phyloP scores from a whole-genome alignment of 768 basidiomycete genomes.

The Podaxis sp. region DNA sequence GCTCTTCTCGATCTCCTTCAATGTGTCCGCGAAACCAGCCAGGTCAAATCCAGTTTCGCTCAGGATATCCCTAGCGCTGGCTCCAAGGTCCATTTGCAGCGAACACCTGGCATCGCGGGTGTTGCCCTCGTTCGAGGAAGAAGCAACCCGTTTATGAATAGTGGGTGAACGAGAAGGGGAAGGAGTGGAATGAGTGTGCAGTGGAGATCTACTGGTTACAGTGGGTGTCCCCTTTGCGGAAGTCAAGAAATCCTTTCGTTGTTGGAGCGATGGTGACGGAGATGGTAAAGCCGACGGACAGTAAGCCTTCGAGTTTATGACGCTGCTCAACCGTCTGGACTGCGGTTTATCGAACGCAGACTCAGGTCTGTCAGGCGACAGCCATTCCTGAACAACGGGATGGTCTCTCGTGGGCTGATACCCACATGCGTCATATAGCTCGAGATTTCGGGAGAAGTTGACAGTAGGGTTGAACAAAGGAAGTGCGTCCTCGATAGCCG shows the following conservation, averaged over 20 bases:
- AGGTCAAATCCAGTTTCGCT: conserved; percentile 23
- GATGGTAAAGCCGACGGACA: background rate
- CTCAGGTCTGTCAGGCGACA: conserved; percentile 15
- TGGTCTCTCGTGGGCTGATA: conserved; percentile 34
- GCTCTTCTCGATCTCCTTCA: conserved; percentile 19
- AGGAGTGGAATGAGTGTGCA: background rate
- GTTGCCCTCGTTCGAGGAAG: background rate
- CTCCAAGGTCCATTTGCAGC: background rate
- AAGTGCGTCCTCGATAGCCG: conserved; percentile 42
- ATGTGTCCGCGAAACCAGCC: conserved; percentile 19
- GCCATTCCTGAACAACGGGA: conserved; percentile 36
- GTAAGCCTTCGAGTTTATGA: background rate
- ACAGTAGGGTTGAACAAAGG: conserved; percentile 50
- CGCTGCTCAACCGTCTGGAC: background rate
- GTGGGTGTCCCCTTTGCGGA: background rate
- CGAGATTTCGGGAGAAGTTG: conserved; percentile 42
- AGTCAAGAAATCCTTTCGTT: background rate
- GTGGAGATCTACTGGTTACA: background rate
- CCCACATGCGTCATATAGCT: conserved; percentile 39
- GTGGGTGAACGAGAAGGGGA: background rate
- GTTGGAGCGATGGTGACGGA: background rate
- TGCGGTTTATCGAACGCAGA: background rate
- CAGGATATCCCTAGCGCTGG: conserved; percentile 17
- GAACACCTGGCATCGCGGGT: background rate
- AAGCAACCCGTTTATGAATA: background rate